Evolutionary conservation across 2,329 filamentous ascomycete genomes (phyloP), one percentile per base, ranked within the genome.

Genomic region (Colletotrichum coccodes): DNA sequence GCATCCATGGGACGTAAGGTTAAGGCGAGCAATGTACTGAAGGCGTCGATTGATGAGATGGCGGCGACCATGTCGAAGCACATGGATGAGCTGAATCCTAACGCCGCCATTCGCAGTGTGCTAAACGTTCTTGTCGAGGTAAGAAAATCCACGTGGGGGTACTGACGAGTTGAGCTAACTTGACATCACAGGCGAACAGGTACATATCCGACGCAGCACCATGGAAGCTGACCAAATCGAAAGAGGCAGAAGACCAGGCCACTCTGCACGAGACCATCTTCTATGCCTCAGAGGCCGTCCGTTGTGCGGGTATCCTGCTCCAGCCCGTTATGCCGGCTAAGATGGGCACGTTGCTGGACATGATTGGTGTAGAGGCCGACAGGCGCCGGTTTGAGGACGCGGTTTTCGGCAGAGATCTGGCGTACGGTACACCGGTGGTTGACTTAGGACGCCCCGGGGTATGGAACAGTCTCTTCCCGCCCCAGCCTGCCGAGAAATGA

Each of bases 261-360:
- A 79, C 85, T 3, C 80, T 91, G 18, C 82, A 91, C 71, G 83
- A 85, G 73, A 86, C 87, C 42, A 84, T 99, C 32, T 98, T 89
- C 78, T 85, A 92, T 49, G 84, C 86, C 49, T 88, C 91, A 9
- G 96, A 99, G 80, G 88, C 92, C 5, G 78, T 98, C 53, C 91
- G 96, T 42, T 89, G 98, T 28, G 84, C 86, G 0, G 94, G 91
- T 16, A 97, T 99, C 73, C 83, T 98, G 53, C 83, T 99, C 50
- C 95, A 97, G 79, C 94, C 96, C 1, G 93, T 95, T 76, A 97
- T 99, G 87, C 96, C 96, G 0, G 85, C 83, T 46, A 97, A 97
- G 79, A 88, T 94, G 53, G 80, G 81, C 12, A 82, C 89, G 72
- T 80, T 98, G 36, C 86, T 99, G 0, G 92, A 97, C 77, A 87